Evolutionary conservation across 176 grass and related monocot genomes (phyloP).

Genomic region (Zoysia pacifica): DNA sequence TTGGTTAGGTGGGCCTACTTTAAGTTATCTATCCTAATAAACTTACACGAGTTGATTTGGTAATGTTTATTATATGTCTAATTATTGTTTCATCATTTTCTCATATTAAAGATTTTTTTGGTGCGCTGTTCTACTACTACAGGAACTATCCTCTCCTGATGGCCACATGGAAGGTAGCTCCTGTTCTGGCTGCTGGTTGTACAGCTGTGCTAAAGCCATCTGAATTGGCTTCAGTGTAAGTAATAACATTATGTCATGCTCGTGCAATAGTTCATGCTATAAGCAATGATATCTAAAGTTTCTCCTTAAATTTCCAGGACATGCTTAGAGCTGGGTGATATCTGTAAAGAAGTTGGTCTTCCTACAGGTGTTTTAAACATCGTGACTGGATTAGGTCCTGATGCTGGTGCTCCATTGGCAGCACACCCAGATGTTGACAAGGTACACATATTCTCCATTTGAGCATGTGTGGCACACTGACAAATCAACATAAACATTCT

Average conservation of each 20-base stretch:
- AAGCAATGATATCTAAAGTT: conserved; percentile 17
- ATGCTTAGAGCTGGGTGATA: conserved; percentile 90
- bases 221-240: conserved; percentile 91
- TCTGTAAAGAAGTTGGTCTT: conserved; percentile 90
- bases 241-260: conserved; percentile 34
- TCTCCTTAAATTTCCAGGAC: conserved; percentile 64
- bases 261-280: neutral
- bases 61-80: neutral
- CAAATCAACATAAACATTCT: conserved; percentile 16
- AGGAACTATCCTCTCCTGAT: conserved; percentile 99
- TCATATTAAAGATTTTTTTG: neutral
- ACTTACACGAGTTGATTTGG: too few relatives aligned
- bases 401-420: conserved; percentile 95
- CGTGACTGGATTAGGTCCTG: conserved; percentile 87
- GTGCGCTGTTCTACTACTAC: conserved; percentile 7
- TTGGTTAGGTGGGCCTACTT: neutral
- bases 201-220: conserved; percentile 97
- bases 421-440: conserved; percentile 88
- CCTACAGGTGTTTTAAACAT: conserved; percentile 89
- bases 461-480: neutral
- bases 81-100: conserved; percentile 1
- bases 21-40: neutral
- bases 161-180: conserved; percentile 98
- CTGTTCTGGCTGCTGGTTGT: conserved; percentile 97
- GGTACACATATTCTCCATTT: conserved; percentile 43